Evolutionary conservation across 225 moss, liverwort and hornwort genomes (phyloP), one percentile per base, ranked within the genome.

Genomic region (Pseudoscleropodium purum): DNA sequence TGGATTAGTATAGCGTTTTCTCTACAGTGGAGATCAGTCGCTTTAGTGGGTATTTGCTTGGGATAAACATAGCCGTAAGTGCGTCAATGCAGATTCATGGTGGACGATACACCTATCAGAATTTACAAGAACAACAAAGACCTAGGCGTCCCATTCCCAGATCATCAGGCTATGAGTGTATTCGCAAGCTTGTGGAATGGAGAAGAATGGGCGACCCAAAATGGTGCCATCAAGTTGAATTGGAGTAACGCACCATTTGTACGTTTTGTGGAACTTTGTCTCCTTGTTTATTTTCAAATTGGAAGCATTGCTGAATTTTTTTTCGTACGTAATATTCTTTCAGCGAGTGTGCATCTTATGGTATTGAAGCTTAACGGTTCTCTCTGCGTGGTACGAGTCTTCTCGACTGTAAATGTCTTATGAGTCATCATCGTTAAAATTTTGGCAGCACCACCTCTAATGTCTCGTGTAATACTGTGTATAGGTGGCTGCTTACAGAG

Each of bases 171-270:
- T 18, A 93, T 93, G 94, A 94, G 93, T 85, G 83, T 94, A 34
- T 94, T 94, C 57, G 94, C 91, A 63, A 94, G 94, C 87, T 90
- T 94, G 86, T 94, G 94, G 94, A 94, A 94, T 49, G 94, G 94
- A 41, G 94, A 94, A 75, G 93, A 93, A 24, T 94, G 94, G 94
- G 94, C 94, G 43, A 94, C 94, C 64, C 94, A 94, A 89, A 93
- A 93, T 90, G 94, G 94, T 83, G 94, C 94, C 20, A 89, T 94
- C 72, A 94, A 93, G 82, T 84, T 94, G 83, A 94, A 94, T 68
- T 94, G 93, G 92, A 91, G 85, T n/a, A 92, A 92, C 85, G 91
- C 93, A 82, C 94, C 94, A 24, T 94, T 94, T 83, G 90, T 91
- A 91, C 36, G 92, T 59, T 39, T 65, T 54, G 54, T 47, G 67